Evolutionary conservation across 176 grass and related monocot genomes (phyloP).

Genomic region (Poa annua): DNA sequence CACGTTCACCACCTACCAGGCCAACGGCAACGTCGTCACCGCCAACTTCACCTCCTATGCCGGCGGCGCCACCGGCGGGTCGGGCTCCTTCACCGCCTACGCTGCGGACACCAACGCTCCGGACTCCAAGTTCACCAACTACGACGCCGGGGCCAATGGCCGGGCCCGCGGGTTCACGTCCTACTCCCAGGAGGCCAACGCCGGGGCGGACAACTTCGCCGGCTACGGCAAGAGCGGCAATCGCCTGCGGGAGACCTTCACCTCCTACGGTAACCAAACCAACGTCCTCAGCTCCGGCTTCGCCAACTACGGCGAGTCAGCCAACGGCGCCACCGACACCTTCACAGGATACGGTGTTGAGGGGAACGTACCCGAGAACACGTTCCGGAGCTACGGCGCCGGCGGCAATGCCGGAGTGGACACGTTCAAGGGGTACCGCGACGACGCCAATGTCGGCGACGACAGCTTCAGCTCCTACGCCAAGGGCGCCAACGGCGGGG

Average conservation of each 20-base stretch:
- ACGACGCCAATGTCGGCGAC: conserved; percentile 68
- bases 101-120: conserved; percentile 61
- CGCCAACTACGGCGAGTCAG: conserved; percentile 64
- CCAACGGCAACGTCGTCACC: conserved; percentile 74
- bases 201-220: conserved; percentile 57
- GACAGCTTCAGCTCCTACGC: conserved; percentile 74
- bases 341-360: conserved; percentile 59
- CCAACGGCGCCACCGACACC: conserved; percentile 73
- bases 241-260: conserved; percentile 58
- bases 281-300: conserved; percentile 70
- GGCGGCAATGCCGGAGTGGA: conserved; percentile 66
- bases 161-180: conserved; percentile 49
- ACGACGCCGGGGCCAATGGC: conserved; percentile 60
- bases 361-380: conserved; percentile 69
- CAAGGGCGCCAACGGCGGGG: conserved; percentile 68
- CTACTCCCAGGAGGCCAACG: conserved; percentile 65
- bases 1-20: conserved; percentile 62
- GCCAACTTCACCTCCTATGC: conserved; percentile 85
- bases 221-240: conserved; percentile 66
- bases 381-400: conserved; percentile 65
- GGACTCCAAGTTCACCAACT: conserved; percentile 69
- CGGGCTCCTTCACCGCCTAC: conserved; percentile 59
- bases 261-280: conserved; percentile 64
- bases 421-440: conserved; percentile 73
- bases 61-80: conserved; percentile 55